Evolutionary conservation across 2,329 filamentous ascomycete species (phyloP).

Genomic region (Neonectria punicea): DNA sequence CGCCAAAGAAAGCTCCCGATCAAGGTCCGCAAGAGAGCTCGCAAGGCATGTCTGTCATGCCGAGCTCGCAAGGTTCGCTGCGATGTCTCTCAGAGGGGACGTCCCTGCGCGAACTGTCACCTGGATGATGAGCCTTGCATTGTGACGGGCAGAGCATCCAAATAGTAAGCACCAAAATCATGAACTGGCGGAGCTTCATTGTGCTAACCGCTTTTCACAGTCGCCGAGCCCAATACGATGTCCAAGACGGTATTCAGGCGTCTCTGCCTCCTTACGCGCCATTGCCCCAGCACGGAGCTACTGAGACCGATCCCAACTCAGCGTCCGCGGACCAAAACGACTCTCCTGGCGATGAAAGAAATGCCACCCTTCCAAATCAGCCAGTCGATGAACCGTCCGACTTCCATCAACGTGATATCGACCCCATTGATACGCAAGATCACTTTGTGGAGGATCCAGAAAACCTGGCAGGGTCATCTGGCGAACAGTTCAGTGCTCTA

Average conservation of each 20-base stretch:
- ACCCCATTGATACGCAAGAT: not conserved
- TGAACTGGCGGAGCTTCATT: no score
- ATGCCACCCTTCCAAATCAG: not conserved
- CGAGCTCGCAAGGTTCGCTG: no score
- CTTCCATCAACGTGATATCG: not conserved
- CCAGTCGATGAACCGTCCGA: not conserved
- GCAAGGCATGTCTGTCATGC: no score
- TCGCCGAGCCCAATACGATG: conserved; percentile 5
- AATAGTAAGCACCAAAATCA: no score
- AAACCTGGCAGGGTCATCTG: not conserved
- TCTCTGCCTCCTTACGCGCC: conserved; percentile 3
- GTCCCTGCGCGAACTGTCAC: no score
- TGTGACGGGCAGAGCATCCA: no score
- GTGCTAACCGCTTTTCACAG: no score
- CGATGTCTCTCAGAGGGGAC: no score
- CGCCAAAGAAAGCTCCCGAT: no score
- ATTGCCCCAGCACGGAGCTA: not conserved
- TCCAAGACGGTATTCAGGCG: not conserved
- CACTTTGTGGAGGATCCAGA: not conserved
- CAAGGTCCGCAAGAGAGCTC: no score
- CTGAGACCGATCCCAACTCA: not conserved
- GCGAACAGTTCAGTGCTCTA: not conserved
- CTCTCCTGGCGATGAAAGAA: no score
- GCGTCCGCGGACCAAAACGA: not conserved
- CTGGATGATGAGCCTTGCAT: no score